Percentiles rank a stretch among this genome's conserved stretches.
phyloP scores from a whole-genome alignment of 208 protist genomes.

The Crithidia mellificae region DNA sequence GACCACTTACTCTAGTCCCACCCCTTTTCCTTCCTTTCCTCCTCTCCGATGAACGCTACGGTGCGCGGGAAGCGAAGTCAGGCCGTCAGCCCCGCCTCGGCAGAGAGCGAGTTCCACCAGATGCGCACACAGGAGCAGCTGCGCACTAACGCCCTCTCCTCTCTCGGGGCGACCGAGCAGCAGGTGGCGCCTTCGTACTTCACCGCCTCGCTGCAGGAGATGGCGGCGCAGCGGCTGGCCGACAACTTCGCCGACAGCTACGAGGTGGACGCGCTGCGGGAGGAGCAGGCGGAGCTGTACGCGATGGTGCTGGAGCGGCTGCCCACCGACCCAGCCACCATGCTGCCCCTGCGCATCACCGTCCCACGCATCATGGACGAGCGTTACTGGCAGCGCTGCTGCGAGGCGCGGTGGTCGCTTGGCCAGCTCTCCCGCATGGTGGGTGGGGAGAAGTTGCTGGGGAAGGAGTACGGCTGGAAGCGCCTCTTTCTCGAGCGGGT shows the following conservation, averaged over 20 bases:
- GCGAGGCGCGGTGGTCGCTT: constrained; percentile 73
- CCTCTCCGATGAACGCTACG: not conserved
- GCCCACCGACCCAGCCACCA: constrained; percentile 35
- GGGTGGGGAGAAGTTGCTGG: constrained; percentile 34
- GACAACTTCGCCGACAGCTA: constrained; percentile 55
- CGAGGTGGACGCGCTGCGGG: constrained; percentile 64
- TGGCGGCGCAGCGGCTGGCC: constrained; percentile 75
- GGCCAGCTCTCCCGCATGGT: constrained; percentile 71
- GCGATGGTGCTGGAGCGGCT: constrained; percentile 69
- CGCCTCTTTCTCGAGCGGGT: constrained; percentile 81
- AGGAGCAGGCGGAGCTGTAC: constrained; percentile 56
- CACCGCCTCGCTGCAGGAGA: constrained; percentile 69
- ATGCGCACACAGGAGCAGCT: constrained; percentile 61
- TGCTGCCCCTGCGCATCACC: constrained; percentile 54
- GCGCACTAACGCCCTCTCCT: constrained; percentile 21
- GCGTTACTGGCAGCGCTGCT: constrained; percentile 73
- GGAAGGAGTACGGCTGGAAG: constrained; percentile 76
- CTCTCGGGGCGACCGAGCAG: constrained; percentile 29
- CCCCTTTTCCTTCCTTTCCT: too few relatives aligned
- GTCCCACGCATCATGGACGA: constrained; percentile 52
- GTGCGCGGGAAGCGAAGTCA: constrained; percentile 18
- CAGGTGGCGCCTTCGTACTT: constrained; percentile 64
- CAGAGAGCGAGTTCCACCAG: constrained; percentile 68
- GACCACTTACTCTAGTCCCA: not conserved
- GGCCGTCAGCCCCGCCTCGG: not conserved